These are phyloP conservation scores for Clarkia xantiana DNA, from an alignment of 345 rosid species.

Conservation along the genomic window DNA sequence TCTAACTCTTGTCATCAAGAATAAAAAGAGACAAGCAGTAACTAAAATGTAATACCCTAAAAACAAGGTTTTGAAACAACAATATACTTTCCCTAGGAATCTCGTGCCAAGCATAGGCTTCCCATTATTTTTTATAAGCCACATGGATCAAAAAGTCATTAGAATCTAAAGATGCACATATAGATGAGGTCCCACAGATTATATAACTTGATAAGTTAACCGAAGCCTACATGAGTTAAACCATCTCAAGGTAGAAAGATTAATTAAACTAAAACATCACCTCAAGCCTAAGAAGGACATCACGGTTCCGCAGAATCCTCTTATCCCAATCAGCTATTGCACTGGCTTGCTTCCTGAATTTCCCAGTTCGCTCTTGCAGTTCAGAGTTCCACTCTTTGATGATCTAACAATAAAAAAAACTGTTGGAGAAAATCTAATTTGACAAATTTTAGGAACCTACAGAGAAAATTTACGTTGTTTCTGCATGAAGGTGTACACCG, in stretches of 20 bases:
- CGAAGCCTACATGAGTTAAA: neutral
- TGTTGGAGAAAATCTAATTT: neutral
- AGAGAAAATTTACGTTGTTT: neutral
- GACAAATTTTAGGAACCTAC: neutral
- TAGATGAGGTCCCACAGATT: no score
- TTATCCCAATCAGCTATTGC: slow-evolving; percentile 98
- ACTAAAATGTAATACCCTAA: no score
- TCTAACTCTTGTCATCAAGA: no score
- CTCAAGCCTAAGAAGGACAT: slow-evolving; percentile 96
- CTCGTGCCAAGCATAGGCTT: no score
- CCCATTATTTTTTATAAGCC: no score
- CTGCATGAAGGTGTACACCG: no score
- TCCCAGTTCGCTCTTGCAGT: slow-evolving; percentile 85
- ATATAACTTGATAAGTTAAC: no score
- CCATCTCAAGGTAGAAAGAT: slow-evolving; percentile 5
- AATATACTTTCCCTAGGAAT: no score
- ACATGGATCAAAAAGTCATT: no score
- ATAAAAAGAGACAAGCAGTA: no score
- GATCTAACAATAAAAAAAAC: slow-evolving; percentile 29
- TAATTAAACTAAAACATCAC: slow-evolving; percentile 20
- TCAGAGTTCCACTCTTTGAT: slow-evolving; percentile 95
- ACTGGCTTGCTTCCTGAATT: slow-evolving; percentile 79
- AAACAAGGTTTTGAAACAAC: no score
- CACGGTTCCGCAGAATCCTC: slow-evolving; percentile 91
- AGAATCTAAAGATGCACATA: no score